A percentile compares a stretch with the other conserved stretches of the same genome.
These are phyloP conservation scores for Xylariaceae sp. DNA, from an alignment of 2,329 filamentous ascomycete species.

Conservation along the genomic window DNA sequence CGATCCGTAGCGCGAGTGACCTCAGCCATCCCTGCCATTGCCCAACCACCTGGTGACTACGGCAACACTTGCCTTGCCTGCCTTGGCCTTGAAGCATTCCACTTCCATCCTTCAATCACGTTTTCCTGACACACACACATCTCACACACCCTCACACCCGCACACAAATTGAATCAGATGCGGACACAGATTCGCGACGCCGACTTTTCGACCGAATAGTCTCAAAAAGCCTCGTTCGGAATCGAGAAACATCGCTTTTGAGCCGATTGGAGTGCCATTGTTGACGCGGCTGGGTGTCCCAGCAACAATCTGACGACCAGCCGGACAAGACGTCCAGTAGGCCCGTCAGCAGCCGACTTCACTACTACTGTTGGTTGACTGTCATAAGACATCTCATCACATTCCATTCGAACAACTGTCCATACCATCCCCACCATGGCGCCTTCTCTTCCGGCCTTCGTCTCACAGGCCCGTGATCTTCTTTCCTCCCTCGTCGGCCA, in stretches of 20 bases:
- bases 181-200: neutral
- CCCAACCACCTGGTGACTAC: neutral
- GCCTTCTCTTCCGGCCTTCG: constrained; percentile 30
- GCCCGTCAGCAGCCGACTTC: neutral
- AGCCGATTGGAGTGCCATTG: constrained; percentile 14
- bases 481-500: constrained; percentile 22
- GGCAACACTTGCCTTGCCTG: neutral
- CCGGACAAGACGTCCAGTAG: constrained; percentile 13
- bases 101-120: constrained; percentile 1
- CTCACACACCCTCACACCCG: neutral
- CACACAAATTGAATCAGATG: neutral
- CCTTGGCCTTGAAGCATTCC: neutral
- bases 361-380: neutral
- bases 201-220: neutral
- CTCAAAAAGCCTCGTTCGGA: constrained; percentile 2
- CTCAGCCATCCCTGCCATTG: constrained; percentile 23
- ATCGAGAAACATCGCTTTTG: neutral
- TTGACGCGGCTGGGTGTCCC: constrained; percentile 28
- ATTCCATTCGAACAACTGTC: neutral
- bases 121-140: neutral
- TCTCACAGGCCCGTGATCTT: constrained; percentile 29
- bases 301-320: constrained; percentile 18
- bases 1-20: neutral
- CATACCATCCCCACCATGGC: constrained; percentile 25
- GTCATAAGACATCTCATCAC: constrained; percentile 3